phyloP scores from a whole-genome alignment of 179 eudicot species.

The Sideroxylon spinosum region DNA sequence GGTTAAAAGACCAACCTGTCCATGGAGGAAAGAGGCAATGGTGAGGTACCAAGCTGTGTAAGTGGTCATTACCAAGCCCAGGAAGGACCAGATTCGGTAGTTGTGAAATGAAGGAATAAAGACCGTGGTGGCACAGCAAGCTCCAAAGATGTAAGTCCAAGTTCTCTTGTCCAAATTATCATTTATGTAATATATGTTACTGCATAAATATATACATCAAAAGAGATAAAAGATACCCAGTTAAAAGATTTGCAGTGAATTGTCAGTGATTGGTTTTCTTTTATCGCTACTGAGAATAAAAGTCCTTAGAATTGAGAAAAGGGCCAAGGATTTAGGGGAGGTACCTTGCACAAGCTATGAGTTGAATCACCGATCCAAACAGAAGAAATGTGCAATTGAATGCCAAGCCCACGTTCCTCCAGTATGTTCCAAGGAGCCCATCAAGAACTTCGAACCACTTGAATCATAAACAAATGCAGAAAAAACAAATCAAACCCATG shows the following conservation, averaged over 20 bases:
- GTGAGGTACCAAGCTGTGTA: conserved; percentile 63
- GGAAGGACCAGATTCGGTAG: conserved; percentile 59
- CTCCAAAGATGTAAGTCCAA: conserved; percentile 62
- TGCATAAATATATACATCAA: conserved; percentile 20
- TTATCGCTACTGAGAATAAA: background rate
- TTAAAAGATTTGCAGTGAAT: background rate
- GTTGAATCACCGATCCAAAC: conserved; percentile 64
- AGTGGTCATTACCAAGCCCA: conserved; percentile 55
- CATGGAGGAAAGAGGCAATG: conserved; percentile 50
- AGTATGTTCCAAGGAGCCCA: conserved; percentile 55
- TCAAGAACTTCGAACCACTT: conserved; percentile 68
- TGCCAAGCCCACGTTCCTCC: conserved; percentile 68
- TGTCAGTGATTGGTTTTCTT: background rate
- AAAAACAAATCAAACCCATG: conserved; percentile 16
- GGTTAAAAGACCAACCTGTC: conserved; percentile 35
- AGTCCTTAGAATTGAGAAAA: background rate
- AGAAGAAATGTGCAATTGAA: conserved; percentile 61
- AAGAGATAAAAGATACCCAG: background rate
- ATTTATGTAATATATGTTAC: conserved; percentile 59
- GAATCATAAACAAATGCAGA: background rate
- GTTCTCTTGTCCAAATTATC: conserved; percentile 63
- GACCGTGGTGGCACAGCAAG: conserved; percentile 60
- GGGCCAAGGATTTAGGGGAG: background rate
- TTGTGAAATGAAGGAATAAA: conserved; percentile 59
- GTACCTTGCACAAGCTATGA: conserved; percentile 67